phyloP scores from a whole-genome alignment of 352 stramenopile genomes.

The Phytophthora vignae region DNA sequence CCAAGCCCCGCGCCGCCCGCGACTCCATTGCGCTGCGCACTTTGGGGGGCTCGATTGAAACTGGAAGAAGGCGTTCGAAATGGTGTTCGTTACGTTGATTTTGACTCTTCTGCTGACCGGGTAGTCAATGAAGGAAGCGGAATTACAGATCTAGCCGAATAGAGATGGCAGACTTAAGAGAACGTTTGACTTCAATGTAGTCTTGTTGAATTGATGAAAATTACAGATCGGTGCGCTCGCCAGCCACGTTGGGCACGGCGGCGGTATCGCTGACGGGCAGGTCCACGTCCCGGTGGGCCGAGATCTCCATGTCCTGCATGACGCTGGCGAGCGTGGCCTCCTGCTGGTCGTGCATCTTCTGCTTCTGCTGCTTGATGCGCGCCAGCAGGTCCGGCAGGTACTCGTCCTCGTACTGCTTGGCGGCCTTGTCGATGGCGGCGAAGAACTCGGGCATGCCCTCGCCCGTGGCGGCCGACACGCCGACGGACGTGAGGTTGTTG shows the following conservation, averaged over 20 bases:
- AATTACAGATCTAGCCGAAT: neutral
- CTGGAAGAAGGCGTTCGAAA: slow-evolving; percentile 12
- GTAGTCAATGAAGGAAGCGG: neutral
- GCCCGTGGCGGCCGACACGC: slow-evolving; percentile 96
- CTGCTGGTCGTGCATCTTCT: slow-evolving; percentile 54
- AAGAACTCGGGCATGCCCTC: slow-evolving; percentile 97
- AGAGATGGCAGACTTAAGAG: neutral
- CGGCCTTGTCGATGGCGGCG: slow-evolving; percentile 87
- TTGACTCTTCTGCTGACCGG: no score
- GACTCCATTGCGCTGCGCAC: slow-evolving; percentile 26
- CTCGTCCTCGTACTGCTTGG: slow-evolving; percentile 88
- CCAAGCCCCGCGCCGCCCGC: slow-evolving; percentile 6
- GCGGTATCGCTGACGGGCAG: slow-evolving; percentile 3
- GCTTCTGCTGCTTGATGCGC: slow-evolving; percentile 70
- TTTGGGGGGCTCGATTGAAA: slow-evolving; percentile 19
- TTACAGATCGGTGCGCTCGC: slow-evolving; percentile 75
- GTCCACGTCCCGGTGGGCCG: slow-evolving; percentile 32
- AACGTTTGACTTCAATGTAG: neutral
- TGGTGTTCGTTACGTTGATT: slow-evolving; percentile 9
- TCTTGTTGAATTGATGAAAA: slow-evolving; percentile 12
- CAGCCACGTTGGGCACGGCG: slow-evolving; percentile 14
- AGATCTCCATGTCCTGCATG: slow-evolving; percentile 88
- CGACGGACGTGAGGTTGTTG: slow-evolving; percentile 93
- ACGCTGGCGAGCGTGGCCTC: slow-evolving; percentile 68
- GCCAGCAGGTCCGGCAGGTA: slow-evolving; percentile 83